A percentile compares a stretch with the other conserved stretches of the same genome.
These are phyloP conservation scores for Camptophora hylomeconis DNA, from an alignment of 2,329 filamentous ascomycete genomes.

Conservation along the genomic window DNA sequence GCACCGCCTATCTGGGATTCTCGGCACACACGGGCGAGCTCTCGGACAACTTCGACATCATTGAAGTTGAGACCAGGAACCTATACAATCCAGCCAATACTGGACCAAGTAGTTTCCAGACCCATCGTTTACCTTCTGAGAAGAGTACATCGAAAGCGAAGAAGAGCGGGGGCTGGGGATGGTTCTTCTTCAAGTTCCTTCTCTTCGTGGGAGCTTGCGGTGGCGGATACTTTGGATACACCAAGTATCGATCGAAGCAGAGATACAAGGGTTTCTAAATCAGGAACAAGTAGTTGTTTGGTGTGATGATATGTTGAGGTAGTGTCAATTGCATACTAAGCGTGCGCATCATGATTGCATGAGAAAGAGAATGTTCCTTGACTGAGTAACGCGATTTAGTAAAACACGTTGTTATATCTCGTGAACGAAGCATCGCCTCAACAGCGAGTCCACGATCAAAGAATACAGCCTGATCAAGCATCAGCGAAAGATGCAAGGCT, in stretches of 20 bases:
- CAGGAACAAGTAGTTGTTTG: no score
- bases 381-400: no score
- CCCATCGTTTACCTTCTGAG: no score
- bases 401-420: no score
- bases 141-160: conserved; percentile 14
- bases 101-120: conserved; percentile 17
- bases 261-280: conserved; percentile 26
- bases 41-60: conserved; percentile 94
- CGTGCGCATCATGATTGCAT: no score
- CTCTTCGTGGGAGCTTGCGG: conserved; percentile 57
- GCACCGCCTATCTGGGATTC: conserved; percentile 52
- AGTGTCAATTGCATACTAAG: no score
- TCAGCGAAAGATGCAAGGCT: no score
- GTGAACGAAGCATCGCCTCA: no score
- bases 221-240: conserved; percentile 75
- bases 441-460: no score
- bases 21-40: conserved; percentile 80
- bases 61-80: conserved; percentile 75
- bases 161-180: conserved; percentile 41
- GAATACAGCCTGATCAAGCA: no score
- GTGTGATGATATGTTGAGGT: no score
- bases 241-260: conserved; percentile 56
- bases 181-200: conserved; percentile 72
- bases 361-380: no score
- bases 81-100: conserved; percentile 52